These are phyloP conservation scores for Solanum clarkiae DNA, from an alignment of 257 asterid species.

Conservation along the genomic window DNA sequence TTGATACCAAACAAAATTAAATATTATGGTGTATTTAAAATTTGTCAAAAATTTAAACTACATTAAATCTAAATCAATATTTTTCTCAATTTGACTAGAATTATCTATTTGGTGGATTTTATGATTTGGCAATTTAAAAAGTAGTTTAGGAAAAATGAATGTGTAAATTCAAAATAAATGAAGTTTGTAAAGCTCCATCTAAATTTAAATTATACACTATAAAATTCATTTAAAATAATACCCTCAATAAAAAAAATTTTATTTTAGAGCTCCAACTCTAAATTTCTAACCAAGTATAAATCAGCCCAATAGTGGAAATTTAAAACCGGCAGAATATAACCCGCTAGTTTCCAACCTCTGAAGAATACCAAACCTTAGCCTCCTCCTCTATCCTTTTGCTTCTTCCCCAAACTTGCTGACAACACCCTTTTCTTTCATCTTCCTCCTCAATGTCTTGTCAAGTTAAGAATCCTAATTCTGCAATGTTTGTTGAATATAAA, in stretches of 20 bases:
- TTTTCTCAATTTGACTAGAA: background rate
- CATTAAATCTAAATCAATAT: background rate
- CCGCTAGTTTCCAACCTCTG: conserved; percentile 46
- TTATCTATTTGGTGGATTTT: background rate
- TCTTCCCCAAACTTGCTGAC: conserved; percentile 25
- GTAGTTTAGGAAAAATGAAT: background rate
- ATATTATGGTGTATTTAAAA: background rate
- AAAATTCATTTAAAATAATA: too few species aligned
- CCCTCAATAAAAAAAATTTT: fast-evolving
- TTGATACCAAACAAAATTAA: background rate
- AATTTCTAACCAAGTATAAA: too few species aligned
- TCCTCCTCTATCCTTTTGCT: conserved; percentile 26
- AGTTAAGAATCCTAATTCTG: conserved; percentile 37
- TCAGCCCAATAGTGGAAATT: too few species aligned
- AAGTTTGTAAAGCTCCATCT: fast-evolving
- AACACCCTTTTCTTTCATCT: conserved; percentile 13
- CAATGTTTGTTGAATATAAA: conserved; percentile 6
- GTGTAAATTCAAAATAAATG: too few species aligned
- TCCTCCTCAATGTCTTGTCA: conserved; percentile 28
- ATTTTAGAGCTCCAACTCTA: too few species aligned
- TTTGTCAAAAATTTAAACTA: background rate
- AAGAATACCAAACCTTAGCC: conserved; percentile 55
- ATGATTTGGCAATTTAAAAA: background rate
- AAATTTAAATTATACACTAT: too few species aligned
- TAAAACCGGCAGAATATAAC: background rate